A percentile compares a stretch with the other conserved stretches of the same genome.
Evolutionary conservation across 2,329 filamentous ascomycete species (phyloP).

Genomic region (Cladosporium sp.): DNA sequence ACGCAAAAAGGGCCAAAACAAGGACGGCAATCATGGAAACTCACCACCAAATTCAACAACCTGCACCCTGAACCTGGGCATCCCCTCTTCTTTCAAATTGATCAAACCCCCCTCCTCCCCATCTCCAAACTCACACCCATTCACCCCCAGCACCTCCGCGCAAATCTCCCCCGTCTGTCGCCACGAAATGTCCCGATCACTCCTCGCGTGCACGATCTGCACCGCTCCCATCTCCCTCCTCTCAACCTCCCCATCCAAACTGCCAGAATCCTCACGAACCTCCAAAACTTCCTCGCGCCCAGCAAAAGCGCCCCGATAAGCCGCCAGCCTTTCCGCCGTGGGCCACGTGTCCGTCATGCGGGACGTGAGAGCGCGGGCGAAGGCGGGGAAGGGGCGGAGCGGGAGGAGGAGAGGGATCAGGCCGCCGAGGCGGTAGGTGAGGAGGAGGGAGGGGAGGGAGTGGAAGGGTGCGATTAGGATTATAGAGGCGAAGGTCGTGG

Average conservation of each 20-base stretch:
- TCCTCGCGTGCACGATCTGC: slow-evolving; percentile 71
- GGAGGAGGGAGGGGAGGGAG: slow-evolving; percentile 66
- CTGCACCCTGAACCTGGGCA: slow-evolving; percentile 37
- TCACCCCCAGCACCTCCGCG: slow-evolving; percentile 53
- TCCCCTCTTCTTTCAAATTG: slow-evolving; percentile 21
- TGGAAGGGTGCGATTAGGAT: slow-evolving; percentile 79
- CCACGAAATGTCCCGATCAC: slow-evolving; percentile 81
- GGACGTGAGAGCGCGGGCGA: slow-evolving; percentile 58
- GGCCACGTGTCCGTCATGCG: slow-evolving; percentile 79
- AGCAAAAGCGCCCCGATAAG: slow-evolving; percentile 49
- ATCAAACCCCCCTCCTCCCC: slow-evolving; percentile 20
- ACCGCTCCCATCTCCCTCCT: slow-evolving; percentile 45
- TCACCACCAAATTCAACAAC: slow-evolving; percentile 41
- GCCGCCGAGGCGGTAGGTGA: slow-evolving; percentile 75
- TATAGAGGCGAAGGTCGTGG: slow-evolving; percentile 69
- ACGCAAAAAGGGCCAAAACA: no score
- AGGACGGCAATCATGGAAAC: slow-evolving; percentile 7
- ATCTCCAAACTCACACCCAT: slow-evolving; percentile 28
- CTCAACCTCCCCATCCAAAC: slow-evolving; percentile 22
- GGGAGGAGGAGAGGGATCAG: slow-evolving; percentile 75
- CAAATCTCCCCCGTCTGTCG: slow-evolving; percentile 64
- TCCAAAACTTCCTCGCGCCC: no score
- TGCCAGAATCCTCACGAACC: no score
- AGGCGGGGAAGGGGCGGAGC: slow-evolving; percentile 60
- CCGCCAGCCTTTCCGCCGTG: slow-evolving; percentile 62